Evolutionary conservation across 177 flowering plant genomes (phyloP).

Genomic region (Tripterygium wilfordii): DNA sequence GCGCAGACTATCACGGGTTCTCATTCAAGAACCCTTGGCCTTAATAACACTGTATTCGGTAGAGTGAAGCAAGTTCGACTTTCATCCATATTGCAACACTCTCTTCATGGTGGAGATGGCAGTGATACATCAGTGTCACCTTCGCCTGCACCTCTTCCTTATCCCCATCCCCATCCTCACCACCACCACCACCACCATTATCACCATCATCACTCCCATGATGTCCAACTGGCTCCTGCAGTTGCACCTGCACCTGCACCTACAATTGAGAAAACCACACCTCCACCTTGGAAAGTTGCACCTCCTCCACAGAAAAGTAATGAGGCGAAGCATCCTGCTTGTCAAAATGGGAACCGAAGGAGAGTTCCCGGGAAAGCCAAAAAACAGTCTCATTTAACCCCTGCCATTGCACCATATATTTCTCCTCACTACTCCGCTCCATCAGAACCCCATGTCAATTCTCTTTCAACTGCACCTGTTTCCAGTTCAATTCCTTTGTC

Average conservation of each 20-base stretch:
- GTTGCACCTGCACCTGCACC: conserved; percentile 26
- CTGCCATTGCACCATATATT: conserved; percentile 30
- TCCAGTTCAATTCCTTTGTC: conserved; percentile 22
- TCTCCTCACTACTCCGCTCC: conserved; percentile 34
- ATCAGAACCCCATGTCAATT: conserved; percentile 20
- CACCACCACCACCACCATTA: conserved; percentile 31
- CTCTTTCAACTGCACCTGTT: conserved; percentile 32
- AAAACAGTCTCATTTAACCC: conserved; percentile 18
- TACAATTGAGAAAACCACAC: conserved; percentile 9
- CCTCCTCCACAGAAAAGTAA: conserved; percentile 20
- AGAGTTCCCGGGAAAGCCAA: conserved; percentile 18
- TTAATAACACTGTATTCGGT: conserved; percentile 74
- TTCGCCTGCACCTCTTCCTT: conserved; percentile 25
- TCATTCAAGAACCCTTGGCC: conserved; percentile 75
- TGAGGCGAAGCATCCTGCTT: conserved; percentile 37
- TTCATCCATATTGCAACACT: conserved; percentile 56
- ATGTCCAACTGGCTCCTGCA: conserved; percentile 21
- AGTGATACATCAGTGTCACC: conserved; percentile 21
- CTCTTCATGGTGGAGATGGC: conserved; percentile 34
- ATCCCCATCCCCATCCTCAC: conserved; percentile 17
- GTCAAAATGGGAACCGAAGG: conserved; percentile 20
- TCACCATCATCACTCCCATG: conserved; percentile 19
- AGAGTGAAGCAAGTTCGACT: conserved; percentile 78
- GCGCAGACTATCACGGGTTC: conserved; percentile 69
- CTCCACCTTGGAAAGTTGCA: conserved; percentile 19